Evolutionary conservation across 2,329 filamentous ascomycete genomes (phyloP), one percentile per base, ranked within the genome.

Genomic region (Ophiostoma quercus): DNA sequence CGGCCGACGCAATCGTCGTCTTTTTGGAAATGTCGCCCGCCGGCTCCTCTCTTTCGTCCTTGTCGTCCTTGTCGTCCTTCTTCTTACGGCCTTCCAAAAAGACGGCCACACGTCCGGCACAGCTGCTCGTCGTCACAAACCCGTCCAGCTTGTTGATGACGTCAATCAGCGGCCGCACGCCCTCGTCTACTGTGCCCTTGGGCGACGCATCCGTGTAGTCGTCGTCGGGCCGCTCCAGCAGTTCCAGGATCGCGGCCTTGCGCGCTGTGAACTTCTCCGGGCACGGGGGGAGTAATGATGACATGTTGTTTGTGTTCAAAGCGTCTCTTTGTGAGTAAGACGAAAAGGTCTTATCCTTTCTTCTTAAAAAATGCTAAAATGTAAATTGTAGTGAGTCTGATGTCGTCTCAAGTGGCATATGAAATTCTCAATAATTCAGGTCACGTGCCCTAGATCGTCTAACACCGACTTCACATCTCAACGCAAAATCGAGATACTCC

Each of bases 91-190:
- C 94, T 80, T 97, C 94, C 0, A 96, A 82, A 76, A 96, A 98
- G 3, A 97, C 91, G 73, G 91, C 94, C 66, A 96, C 86, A 68
- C 94, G 84, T 0, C 94, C 94, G 1, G 92, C 91, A 78, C 94
- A 98, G 79, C 93, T 97, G 79, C 93, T 97, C 2, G 94, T 97
- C 1, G 94, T 97, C 43, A 96, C 92, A 57, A 94, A 85, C 1
- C 92, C 92, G 1, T 88, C 85, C 6, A 90, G 77, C 1, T 75
- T 78, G 79, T 98, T 98, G 77, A 98, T 90, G 74, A 90, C 87
- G 67, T 85, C 84, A 72, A 98, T 93, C 69, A 97, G 82, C 29
- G 88, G 84, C 66, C 89, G 85, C 74, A 98, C 93, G 0, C 88
- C 90, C 66, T 82, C 86, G 78, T 98, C 94, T 25, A 98, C 86